Percentiles rank a stretch among this genome's conserved stretches.
Evolutionary conservation across 2,329 filamentous ascomycete genomes (phyloP).

Genomic region (Talaromyces piceae): DNA sequence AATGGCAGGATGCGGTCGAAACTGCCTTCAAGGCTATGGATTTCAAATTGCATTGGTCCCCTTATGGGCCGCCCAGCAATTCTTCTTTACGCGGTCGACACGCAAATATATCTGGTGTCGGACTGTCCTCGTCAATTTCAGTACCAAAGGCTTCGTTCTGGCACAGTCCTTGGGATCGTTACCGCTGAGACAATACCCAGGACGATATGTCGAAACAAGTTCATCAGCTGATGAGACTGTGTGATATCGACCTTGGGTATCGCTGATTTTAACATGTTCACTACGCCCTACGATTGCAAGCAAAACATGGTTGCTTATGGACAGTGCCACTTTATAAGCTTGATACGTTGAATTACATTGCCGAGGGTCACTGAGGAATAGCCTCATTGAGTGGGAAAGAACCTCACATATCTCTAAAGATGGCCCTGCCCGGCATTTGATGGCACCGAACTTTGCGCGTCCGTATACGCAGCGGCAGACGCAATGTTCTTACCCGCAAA

Average conservation of each 20-base stretch:
- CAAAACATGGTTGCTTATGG: not conserved
- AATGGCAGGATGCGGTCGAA: slow-evolving; percentile 10
- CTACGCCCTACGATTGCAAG: not conserved
- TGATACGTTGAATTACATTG: not conserved
- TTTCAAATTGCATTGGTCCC: slow-evolving; percentile 11
- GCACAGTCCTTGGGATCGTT: slow-evolving; percentile 7
- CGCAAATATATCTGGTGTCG: slow-evolving; percentile 11
- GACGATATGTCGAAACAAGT: slow-evolving; percentile 5
- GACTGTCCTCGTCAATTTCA: slow-evolving; percentile 11
- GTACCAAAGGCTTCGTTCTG: slow-evolving; percentile 10
- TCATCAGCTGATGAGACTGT: not conserved
- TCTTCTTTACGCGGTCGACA: slow-evolving; percentile 1
- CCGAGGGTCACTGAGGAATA: not conserved
- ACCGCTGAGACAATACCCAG: slow-evolving; percentile 8
- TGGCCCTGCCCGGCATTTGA: slow-evolving; percentile 43
- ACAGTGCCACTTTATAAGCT: not conserved
- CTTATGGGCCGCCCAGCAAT: slow-evolving; percentile 10
- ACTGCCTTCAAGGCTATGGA: slow-evolving; percentile 9
- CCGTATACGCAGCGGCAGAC: slow-evolving; percentile 30
- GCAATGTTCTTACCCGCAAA: slow-evolving; percentile 51
- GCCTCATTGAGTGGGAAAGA: not conserved
- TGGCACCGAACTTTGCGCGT: slow-evolving; percentile 30
- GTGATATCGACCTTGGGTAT: not conserved
- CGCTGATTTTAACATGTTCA: not conserved
- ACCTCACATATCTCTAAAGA: slow-evolving; percentile 14